Conservation (phyloP, 2,329 filamentous ascomycete species). For the Aureobasidium sp. region DNA sequence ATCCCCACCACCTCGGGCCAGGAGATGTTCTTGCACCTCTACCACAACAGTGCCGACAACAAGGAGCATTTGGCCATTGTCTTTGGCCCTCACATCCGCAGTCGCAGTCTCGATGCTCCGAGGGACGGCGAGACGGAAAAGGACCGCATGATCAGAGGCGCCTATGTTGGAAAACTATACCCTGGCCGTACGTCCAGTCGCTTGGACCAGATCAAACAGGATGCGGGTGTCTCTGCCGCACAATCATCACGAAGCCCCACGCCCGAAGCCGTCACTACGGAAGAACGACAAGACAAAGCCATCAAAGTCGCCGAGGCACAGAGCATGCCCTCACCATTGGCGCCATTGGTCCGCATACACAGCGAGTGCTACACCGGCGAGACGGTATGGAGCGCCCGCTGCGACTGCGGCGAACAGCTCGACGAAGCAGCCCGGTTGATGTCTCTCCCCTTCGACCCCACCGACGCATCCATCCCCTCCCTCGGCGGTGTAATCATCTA, state of each 20-base stretch:
- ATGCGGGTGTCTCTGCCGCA: slow-evolving; percentile 26
- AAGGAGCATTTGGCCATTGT: slow-evolving; percentile 98
- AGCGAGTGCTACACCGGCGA: slow-evolving; percentile 98
- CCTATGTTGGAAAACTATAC: slow-evolving; percentile 80
- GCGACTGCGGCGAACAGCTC: slow-evolving; percentile 95
- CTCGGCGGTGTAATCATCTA: slow-evolving; percentile 90
- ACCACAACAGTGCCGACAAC: slow-evolving; percentile 84
- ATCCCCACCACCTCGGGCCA: slow-evolving; percentile 88
- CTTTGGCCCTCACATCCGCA: slow-evolving; percentile 79
- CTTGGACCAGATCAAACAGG: slow-evolving; percentile 45
- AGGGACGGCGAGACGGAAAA: slow-evolving; percentile 74
- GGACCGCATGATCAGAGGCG: slow-evolving; percentile 88
- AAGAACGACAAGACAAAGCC: slow-evolving; percentile 8
- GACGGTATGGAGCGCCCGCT: slow-evolving; percentile 95
- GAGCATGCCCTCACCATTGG: slow-evolving; percentile 23
- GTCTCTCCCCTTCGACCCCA: slow-evolving; percentile 30
- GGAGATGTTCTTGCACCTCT: slow-evolving; percentile 95
- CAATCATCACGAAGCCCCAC: slow-evolving; percentile 1
- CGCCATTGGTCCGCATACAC: slow-evolving; percentile 87
- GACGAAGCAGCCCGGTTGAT: slow-evolving; percentile 94
- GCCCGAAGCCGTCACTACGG: not conserved
- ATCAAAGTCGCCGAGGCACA: not conserved
- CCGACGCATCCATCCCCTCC: slow-evolving; percentile 1
- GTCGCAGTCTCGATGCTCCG: slow-evolving; percentile 61
- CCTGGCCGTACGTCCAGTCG: slow-evolving; percentile 76